Conservation (phyloP, 495 filamentous ascomycete species). For the Lindgomyces ingoldianus region DNA sequence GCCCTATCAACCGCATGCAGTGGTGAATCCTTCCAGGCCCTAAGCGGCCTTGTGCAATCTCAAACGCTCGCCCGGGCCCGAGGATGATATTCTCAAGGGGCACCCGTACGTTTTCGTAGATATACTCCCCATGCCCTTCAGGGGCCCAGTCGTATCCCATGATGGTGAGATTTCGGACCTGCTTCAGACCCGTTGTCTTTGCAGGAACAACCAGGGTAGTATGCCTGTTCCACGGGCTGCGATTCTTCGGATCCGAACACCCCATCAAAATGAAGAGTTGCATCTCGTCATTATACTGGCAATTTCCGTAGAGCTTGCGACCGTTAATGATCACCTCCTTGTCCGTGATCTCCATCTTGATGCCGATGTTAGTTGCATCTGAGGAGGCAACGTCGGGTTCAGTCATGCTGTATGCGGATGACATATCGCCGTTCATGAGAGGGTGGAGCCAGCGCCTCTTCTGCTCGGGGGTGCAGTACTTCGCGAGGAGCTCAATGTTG, state of each 20-base stretch:
- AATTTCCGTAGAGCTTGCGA: constrained; percentile 49
- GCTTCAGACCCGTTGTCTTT: constrained; percentile 42
- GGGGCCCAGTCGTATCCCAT: constrained; percentile 50
- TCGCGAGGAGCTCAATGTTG: constrained; percentile 50
- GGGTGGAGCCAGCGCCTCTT: constrained; percentile 49
- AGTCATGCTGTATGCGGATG: constrained; percentile 49
- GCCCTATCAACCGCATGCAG: constrained; percentile 49
- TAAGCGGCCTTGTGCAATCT: constrained; percentile 49
- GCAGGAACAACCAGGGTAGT: constrained; percentile 47
- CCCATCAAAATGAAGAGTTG: constrained; percentile 50
- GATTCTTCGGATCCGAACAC: constrained; percentile 46
- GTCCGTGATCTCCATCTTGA: constrained; percentile 42
- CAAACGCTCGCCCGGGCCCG: constrained; percentile 49
- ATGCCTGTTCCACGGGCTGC: constrained; percentile 45
- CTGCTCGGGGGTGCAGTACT: constrained; percentile 49
- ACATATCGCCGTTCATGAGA: constrained; percentile 44
- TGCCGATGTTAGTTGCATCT: constrained; percentile 47
- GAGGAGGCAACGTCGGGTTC: constrained; percentile 48
- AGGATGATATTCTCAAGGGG: constrained; percentile 48
- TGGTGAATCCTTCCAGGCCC: constrained; percentile 50
- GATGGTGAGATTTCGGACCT: constrained; percentile 47
- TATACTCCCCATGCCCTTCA: constrained; percentile 49
- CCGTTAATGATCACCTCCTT: constrained; percentile 47
- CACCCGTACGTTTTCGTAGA: constrained; percentile 48
- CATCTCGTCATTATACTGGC: constrained; percentile 44